Base-by-base conservation (phyloP, 2,329 filamentous ascomycete genomes). In the Fusarium palustre region DNA sequence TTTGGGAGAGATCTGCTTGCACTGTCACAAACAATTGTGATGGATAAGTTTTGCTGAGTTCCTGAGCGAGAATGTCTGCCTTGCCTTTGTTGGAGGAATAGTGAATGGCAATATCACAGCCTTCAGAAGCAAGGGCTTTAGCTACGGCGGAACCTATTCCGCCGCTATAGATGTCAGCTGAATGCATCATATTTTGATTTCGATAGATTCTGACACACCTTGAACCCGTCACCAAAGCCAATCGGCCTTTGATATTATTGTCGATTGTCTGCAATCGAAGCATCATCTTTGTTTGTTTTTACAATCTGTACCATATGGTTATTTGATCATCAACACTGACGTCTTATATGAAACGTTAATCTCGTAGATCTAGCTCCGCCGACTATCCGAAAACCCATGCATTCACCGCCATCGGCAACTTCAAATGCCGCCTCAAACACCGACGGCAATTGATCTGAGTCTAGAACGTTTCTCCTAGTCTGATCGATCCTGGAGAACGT, bases 61-160 rank as follows among this genome's bases (percentile, higher is more conserved):
- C 75, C 11, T 62, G 50, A 22, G 77, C 74, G 12, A 80, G 64
- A 0, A 56, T 54, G 22, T 77, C 74, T 25, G 77, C 78, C 28
- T 79, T 79, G 34, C 61, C 78, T 66, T 73, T 68, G 57, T 74
- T 80, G 3, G 77, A 77, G 0, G 76, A 74, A 55, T 76, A 80
- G 57, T 80, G 78, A 25, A 80, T 57, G 24, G 69, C 76, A 24
- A 80, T 68, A 64, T 80, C 77, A 34, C 78, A 80, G 1, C 78
- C 78, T 39, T 80, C 74, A 7, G 76, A 74, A 20, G 78, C 78
- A 49, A 80, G 65, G 5, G 71, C 72, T 54, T 66, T 74, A 15
- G 77, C 78, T 52, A 73, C 75, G 1, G 74, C 74, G 8, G 77
- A 77, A 11, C 78, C 78, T 22, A 80, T 80, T 5, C 78, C 78